phyloP scores from a whole-genome alignment of 2,329 filamentous ascomycete genomes.

The Xylariaceae sp. region DNA sequence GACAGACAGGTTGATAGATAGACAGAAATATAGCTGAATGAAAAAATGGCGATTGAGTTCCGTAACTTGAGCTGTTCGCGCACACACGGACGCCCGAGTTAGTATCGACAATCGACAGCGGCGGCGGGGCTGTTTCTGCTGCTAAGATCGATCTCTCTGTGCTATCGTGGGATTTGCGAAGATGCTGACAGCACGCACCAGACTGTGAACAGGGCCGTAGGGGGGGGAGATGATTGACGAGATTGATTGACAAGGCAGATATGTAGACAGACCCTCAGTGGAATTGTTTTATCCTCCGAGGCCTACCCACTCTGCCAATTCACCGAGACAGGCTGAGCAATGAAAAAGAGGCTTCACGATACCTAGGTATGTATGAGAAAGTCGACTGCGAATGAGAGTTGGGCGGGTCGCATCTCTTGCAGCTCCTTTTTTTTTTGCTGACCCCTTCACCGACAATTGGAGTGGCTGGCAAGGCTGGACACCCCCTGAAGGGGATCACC shows the following conservation, averaged over 20 bases:
- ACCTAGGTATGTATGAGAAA: too few species aligned
- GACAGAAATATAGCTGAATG: too few species aligned
- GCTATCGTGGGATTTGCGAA: too few species aligned
- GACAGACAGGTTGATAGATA: too few species aligned
- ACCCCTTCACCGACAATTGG: constrained; percentile 40
- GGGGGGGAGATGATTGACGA: background rate
- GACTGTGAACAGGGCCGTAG: background rate
- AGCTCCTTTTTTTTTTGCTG: constrained; percentile 7
- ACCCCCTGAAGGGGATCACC: constrained; percentile 13
- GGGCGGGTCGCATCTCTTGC: constrained; percentile 7
- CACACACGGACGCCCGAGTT: background rate
- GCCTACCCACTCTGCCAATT: background rate
- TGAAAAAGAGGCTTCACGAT: too few species aligned
- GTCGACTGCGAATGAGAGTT: constrained; percentile 25
- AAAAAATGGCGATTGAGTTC: too few species aligned
- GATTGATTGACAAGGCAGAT: background rate
- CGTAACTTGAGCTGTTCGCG: too few species aligned
- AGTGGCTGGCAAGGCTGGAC: constrained; percentile 34
- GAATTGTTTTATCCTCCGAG: background rate
- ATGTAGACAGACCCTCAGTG: background rate
- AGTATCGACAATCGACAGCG: background rate
- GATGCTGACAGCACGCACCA: background rate
- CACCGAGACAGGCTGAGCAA: too few species aligned
- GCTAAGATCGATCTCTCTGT: background rate
- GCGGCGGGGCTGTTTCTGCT: background rate